Percentiles rank a stretch among this genome's conserved stretches.
Evolutionary conservation across 2,329 filamentous ascomycete species (phyloP).

Genomic region (Beauveria varroae): DNA sequence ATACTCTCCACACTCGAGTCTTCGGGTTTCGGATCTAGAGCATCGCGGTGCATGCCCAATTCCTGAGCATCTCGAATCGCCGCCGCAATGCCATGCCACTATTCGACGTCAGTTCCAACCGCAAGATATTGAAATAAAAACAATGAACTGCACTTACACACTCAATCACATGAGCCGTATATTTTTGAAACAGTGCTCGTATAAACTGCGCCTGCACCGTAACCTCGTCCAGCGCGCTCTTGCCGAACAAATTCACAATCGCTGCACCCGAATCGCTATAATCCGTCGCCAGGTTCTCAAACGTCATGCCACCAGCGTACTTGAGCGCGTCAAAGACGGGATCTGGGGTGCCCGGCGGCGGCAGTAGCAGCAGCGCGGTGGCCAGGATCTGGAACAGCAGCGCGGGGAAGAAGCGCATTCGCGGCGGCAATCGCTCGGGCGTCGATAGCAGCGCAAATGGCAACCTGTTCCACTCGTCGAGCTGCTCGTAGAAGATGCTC

Average conservation of each 20-base stretch:
- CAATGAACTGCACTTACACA: conserved; percentile 30
- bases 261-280: conserved; percentile 52
- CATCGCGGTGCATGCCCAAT: conserved; percentile 50
- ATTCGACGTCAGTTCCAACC: conserved; percentile 4
- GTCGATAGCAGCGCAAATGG: conserved; percentile 44
- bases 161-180: conserved; percentile 50
- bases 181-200: conserved; percentile 50
- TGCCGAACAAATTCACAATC: conserved; percentile 48
- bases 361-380: conserved; percentile 45
- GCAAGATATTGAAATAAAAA: background rate
- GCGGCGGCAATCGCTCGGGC: conserved; percentile 41
- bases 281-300: conserved; percentile 52
- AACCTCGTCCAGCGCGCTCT: conserved; percentile 46
- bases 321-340: conserved; percentile 48
- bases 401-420: conserved; percentile 50
- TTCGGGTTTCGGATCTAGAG: conserved; percentile 41
- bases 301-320: conserved; percentile 51
- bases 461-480: conserved; percentile 47
- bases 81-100: conserved; percentile 50
- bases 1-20: conserved; percentile 39
- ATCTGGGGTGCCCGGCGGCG: conserved; percentile 34
- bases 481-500: conserved; percentile 41
- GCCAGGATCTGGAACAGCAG: conserved; percentile 53
- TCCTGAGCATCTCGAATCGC: conserved; percentile 57
- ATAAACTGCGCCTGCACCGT: conserved; percentile 52